phyloP scores from a whole-genome alignment of 257 asterid species.

The Solanum dulcamara region DNA sequence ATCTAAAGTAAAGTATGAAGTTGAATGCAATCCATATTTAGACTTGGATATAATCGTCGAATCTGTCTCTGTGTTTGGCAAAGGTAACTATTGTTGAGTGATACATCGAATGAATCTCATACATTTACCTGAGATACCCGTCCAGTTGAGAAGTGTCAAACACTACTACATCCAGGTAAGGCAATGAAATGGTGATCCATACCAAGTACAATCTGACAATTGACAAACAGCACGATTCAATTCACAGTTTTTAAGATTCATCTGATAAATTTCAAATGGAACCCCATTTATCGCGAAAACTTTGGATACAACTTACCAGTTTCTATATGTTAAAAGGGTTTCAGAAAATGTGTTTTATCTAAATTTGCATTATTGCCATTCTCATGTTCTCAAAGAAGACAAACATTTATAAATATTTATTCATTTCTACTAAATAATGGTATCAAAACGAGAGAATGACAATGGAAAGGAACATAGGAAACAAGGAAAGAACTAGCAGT shows the following conservation, averaged over 20 bases:
- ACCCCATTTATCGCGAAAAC: neutral
- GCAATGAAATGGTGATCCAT: neutral
- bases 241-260: neutral
- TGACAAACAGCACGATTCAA: neutral
- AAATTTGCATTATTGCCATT: neutral
- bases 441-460: neutral
- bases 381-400: slow-evolving; percentile 31
- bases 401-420: neutral
- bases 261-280: neutral
- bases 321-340: neutral
- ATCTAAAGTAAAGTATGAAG: neutral
- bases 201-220: neutral
- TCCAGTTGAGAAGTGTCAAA: neutral
- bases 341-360: neutral
- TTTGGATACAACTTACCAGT: neutral
- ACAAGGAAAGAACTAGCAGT: neutral
- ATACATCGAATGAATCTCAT: neutral
- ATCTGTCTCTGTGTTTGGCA: neutral
- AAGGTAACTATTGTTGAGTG: neutral
- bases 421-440: neutral
- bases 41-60: neutral
- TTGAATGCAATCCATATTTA: neutral
- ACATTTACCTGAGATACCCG: neutral
- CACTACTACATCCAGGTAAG: neutral
- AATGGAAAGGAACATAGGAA: neutral